Base-by-base conservation (phyloP, 805 yeast species). In the Myxozyma neotropica region DNA sequence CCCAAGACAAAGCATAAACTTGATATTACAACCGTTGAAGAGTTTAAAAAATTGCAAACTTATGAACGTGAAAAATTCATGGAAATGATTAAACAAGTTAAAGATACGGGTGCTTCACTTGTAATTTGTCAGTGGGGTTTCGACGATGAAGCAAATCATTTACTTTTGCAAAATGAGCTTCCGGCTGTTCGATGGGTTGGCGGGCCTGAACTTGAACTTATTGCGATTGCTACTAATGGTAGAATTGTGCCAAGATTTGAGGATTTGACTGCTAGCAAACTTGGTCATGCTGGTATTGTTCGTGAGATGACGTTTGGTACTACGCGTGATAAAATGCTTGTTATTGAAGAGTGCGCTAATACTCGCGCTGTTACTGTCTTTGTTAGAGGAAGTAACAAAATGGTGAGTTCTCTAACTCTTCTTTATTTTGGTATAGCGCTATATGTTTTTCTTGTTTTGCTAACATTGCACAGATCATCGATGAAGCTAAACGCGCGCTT, bases 141-240 rank as follows among this genome's bases (percentile, higher is more conserved):
- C 70, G 99, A 93, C 74, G 99, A 93, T 74, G 99, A 93, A 78
- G 98, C 98, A 43, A 93, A 93, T 76, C 97, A 94, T 75, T 77
- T 94, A 72, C 80, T 94, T 61, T 79, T 92, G 68, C 88, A 93
- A 69, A 90, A 93, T 75, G 83, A 89, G 44, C 81, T 94, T 64
- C 96, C 97, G 39, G 98, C 98, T 24, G 94, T 94, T 42, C 85
- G 99, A 78, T 94, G 99, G 99, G 96, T 94, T 53, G 99, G 98
- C 62, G 99, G 98, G 45, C 89, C 95, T 54, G 99, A 93, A 45
- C 58, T 48, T 3, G 50, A 58, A 52, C 82, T 90, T 65, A 85
- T 95, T 70, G 99, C 99, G 36, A 93, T 94, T 74, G 97, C 98
- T 48, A 95, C 99, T 10, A 87, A 90, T 71, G 99, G 98, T 59